A percentile compares a stretch with the other conserved stretches of the same genome.
Evolutionary conservation across 108 stramenopile species (phyloP).

Genomic region (Pseudonitzschia pungens): DNA sequence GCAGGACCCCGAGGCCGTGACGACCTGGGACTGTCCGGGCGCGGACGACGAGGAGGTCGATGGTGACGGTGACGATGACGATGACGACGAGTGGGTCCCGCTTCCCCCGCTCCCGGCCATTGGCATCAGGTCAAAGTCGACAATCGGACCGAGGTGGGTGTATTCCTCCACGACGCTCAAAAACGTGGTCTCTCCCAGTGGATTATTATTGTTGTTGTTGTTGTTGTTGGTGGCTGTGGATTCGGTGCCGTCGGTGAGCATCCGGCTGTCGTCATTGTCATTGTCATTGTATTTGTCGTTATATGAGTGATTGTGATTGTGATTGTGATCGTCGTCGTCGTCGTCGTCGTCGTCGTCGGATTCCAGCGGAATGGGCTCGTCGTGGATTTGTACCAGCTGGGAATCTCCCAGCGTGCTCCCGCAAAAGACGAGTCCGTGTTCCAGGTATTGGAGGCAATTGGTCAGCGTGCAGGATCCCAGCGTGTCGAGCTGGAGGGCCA

Average conservation of each 20-base stretch:
- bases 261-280: constrained; percentile 2
- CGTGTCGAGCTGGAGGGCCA: constrained; percentile 69
- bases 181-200: constrained; percentile 58
- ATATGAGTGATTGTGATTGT: no score
- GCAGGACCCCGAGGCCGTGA: constrained; percentile 90
- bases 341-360: no score
- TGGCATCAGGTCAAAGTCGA: constrained; percentile 94
- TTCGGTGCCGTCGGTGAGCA: constrained; percentile 26
- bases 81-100: not conserved
- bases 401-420: constrained; percentile 89
- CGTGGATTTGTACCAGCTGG: constrained; percentile 87
- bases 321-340: constrained; percentile 17
- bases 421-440: constrained; percentile 89
- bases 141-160: constrained; percentile 93
- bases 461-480: constrained; percentile 71
- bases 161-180: constrained; percentile 90
- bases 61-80: not conserved
- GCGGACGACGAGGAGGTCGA: constrained; percentile 9
- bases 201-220: no score
- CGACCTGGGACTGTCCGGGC: constrained; percentile 76
- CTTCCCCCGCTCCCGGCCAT: constrained; percentile 23
- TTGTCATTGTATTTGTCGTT: not conserved
- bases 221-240: constrained; percentile 16
- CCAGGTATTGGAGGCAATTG: constrained; percentile 76
- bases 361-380: constrained; percentile 56